phyloP scores from a whole-genome alignment of 2,329 filamentous ascomycete genomes.

The Fusarium graminum region DNA sequence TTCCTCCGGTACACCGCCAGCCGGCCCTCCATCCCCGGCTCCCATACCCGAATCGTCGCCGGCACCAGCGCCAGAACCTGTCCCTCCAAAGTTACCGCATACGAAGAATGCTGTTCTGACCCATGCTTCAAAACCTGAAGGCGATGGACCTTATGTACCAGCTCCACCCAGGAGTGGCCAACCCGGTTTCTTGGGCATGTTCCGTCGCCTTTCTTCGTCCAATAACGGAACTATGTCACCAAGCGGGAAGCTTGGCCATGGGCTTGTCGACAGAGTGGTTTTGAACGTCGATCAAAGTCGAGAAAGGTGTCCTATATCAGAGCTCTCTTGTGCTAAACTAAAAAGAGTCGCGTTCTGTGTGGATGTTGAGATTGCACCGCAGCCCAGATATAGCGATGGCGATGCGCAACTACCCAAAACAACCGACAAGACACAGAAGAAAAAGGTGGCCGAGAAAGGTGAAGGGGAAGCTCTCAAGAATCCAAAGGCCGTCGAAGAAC shows the following conservation, averaged over 20 bases:
- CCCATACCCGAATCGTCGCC: slow-evolving; percentile 49
- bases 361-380: slow-evolving; percentile 94
- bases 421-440: slow-evolving; percentile 68
- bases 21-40: slow-evolving; percentile 51
- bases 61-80: slow-evolving; percentile 55
- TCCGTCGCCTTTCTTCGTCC: slow-evolving; percentile 84
- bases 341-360: slow-evolving; percentile 94
- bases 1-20: slow-evolving; percentile 60
- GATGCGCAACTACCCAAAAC: slow-evolving; percentile 57
- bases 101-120: slow-evolving; percentile 71
- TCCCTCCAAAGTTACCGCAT: slow-evolving; percentile 63
- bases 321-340: slow-evolving; percentile 84
- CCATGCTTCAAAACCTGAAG: slow-evolving; percentile 67
- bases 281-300: slow-evolving; percentile 87
- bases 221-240: slow-evolving; percentile 54
- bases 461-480: slow-evolving; percentile 82
- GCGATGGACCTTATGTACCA: slow-evolving; percentile 77
- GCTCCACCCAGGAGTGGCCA: slow-evolving; percentile 77
- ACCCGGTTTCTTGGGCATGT: slow-evolving; percentile 82
- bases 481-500: slow-evolving; percentile 69
- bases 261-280: slow-evolving; percentile 81
- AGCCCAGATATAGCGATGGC: slow-evolving; percentile 80
- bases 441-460: slow-evolving; percentile 74
- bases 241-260: slow-evolving; percentile 62
- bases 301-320: slow-evolving; percentile 81